Evolutionary conservation across 2,329 filamentous ascomycete species (phyloP).

Genomic region (Cordyceps militaris): DNA sequence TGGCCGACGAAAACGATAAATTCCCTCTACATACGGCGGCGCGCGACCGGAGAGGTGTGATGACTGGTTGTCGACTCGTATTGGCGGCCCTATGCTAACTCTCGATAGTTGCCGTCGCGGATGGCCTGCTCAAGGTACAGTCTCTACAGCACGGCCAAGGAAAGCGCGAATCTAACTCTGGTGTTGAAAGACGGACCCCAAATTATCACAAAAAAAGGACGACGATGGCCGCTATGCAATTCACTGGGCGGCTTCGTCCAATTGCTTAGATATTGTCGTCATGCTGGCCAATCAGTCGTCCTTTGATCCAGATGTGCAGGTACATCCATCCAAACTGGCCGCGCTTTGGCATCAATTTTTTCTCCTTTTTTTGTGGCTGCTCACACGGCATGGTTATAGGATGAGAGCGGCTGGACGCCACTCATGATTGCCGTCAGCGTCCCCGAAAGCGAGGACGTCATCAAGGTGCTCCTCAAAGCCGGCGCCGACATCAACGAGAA

Average conservation of each 20-base stretch:
- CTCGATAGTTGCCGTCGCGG: constrained; percentile 56
- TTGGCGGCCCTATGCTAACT: not conserved
- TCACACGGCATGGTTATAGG: constrained; percentile 34
- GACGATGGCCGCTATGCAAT: constrained; percentile 84
- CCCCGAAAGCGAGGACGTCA: constrained; percentile 61
- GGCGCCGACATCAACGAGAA: constrained; percentile 68
- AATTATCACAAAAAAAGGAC: constrained; percentile 64
- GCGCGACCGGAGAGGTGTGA: constrained; percentile 73
- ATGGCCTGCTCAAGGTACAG: constrained; percentile 44
- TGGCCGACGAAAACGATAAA: constrained; percentile 44
- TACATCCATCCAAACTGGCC: constrained; percentile 31
- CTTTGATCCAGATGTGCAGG: constrained; percentile 80
- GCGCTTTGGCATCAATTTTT: no score
- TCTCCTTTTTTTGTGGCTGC: not conserved
- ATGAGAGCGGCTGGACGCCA: constrained; percentile 74
- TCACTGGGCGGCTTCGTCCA: constrained; percentile 89
- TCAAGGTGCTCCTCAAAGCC: constrained; percentile 60
- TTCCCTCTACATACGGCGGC: constrained; percentile 84
- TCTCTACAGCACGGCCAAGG: not conserved
- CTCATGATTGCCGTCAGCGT: constrained; percentile 77
- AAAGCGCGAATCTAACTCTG: not conserved
- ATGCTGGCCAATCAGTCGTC: constrained; percentile 61
- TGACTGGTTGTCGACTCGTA: not conserved
- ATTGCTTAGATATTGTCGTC: constrained; percentile 66
- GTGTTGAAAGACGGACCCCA: constrained; percentile 61